Evolutionary conservation across 202 grass and related monocot species (phyloP).

Genomic region (Panicum virgatum): DNA sequence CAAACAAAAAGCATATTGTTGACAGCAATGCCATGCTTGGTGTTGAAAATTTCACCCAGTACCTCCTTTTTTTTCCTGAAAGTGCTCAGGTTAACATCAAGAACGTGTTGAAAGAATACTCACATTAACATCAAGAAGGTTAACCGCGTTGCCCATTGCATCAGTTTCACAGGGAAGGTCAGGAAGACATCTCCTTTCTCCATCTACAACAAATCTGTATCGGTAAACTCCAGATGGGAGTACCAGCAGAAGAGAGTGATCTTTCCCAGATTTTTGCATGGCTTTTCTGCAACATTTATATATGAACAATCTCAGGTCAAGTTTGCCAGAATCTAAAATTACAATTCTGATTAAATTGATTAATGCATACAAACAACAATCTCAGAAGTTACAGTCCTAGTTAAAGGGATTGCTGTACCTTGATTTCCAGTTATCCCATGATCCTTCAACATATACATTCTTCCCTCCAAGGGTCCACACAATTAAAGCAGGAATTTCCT

Average conservation of each 20-base stretch:
- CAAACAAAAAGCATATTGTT: neutral
- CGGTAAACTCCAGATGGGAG: slow-evolving; percentile 89
- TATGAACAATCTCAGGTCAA: slow-evolving; percentile 22
- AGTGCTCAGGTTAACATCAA: slow-evolving; percentile 65
- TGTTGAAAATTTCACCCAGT: neutral
- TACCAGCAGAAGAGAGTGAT: slow-evolving; percentile 82
- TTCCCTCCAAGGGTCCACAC: slow-evolving; percentile 94
- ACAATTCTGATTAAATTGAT: slow-evolving; percentile 20
- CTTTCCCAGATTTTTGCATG: slow-evolving; percentile 94
- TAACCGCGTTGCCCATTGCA: slow-evolving; percentile 67
- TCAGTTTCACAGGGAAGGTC: slow-evolving; percentile 85
- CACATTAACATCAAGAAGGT: slow-evolving; percentile 98
- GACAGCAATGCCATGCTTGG: neutral
- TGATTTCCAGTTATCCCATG: slow-evolving; percentile 98
- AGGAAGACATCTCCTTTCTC: slow-evolving; percentile 71
- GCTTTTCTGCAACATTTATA: slow-evolving; percentile 63
- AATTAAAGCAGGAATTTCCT: slow-evolving; percentile 86
- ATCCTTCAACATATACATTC: slow-evolving; percentile 86
- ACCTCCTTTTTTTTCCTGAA: neutral
- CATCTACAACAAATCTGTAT: slow-evolving; percentile 93
- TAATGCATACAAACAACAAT: neutral
- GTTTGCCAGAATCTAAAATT: neutral
- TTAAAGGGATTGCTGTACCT: slow-evolving; percentile 41
- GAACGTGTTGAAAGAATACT: slow-evolving; percentile 77
- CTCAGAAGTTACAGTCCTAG: neutral